Percentiles rank a stretch among this genome's conserved stretches.
phyloP scores from a whole-genome alignment of 768 basidiomycete species.

The Podaxis sp. region DNA sequence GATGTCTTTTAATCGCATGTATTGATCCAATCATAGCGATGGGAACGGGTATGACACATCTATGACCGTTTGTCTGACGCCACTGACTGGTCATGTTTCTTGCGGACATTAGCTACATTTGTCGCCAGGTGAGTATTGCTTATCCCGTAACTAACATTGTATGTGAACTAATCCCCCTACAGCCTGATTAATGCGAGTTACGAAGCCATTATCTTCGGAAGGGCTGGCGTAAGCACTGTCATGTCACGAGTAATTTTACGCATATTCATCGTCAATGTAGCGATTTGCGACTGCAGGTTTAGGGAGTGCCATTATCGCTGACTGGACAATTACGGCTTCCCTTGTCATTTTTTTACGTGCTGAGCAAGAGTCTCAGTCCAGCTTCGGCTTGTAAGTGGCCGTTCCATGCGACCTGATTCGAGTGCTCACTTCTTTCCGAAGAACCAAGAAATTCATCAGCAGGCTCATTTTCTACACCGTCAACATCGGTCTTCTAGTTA shows the following conservation, averaged over 20 bases:
- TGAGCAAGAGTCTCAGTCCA: not conserved
- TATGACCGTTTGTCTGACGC: too few relatives aligned
- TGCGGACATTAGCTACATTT: not conserved
- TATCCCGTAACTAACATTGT: not conserved
- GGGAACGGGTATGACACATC: not conserved
- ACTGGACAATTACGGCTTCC: constrained; percentile 4
- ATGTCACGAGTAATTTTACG: not conserved
- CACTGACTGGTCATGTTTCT: not conserved
- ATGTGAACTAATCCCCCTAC: not conserved
- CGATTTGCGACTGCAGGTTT: not conserved
- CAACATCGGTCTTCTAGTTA: constrained; percentile 2
- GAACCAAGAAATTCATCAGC: constrained; percentile 5
- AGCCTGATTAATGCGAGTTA: not conserved
- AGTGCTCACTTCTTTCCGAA: not conserved
- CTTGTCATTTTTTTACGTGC: constrained; percentile 3
- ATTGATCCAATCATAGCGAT: not conserved
- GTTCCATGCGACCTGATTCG: not conserved
- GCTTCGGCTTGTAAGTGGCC: not conserved
- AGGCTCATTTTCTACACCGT: constrained; percentile 1
- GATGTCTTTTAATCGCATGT: not conserved
- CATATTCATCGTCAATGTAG: not conserved
- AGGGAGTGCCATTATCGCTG: not conserved
- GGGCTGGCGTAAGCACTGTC: not conserved
- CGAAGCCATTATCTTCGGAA: not conserved
- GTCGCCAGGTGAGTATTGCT: not conserved